Percentiles rank a stretch among this genome's conserved stretches.
Conservation (phyloP, 352 stramenopile genomes). For the Phytophthora multivora region DNA sequence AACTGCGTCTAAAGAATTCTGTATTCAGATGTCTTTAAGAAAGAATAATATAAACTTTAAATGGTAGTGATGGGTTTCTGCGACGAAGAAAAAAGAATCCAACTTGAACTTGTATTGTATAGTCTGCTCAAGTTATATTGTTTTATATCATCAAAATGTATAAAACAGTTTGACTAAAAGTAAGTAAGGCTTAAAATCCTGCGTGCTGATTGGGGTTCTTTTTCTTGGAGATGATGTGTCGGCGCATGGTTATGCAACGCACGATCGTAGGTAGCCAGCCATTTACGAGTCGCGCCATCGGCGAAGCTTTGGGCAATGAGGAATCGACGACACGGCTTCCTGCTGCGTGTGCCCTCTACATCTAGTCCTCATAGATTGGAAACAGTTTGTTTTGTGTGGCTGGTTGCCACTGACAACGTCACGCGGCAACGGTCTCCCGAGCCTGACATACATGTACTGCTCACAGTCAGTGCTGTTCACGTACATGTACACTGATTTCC, state of each 20-base stretch:
- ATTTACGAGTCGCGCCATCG: background rate
- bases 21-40: too few species aligned
- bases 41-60: too few species aligned
- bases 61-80: too few species aligned
- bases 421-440: background rate
- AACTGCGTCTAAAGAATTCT: too few species aligned
- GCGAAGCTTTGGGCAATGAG: background rate
- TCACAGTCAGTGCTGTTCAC: background rate
- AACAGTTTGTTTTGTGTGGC: background rate
- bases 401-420: too few species aligned
- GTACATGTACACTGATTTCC: background rate
- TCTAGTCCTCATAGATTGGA: background rate
- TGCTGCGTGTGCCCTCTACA: background rate
- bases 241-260: constrained; percentile 6
- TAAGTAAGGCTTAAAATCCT: too few species aligned
- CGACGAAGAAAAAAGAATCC: too few species aligned
- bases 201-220: background rate
- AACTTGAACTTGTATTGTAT: too few species aligned
- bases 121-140: too few species aligned
- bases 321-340: background rate
- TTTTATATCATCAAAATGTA: background rate
- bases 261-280: constrained; percentile 1
- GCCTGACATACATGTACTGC: background rate
- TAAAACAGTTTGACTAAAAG: background rate
- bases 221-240: constrained; percentile 1